Conservation (phyloP, 2,329 filamentous ascomycete genomes). For the Fusarium sp. region DNA sequence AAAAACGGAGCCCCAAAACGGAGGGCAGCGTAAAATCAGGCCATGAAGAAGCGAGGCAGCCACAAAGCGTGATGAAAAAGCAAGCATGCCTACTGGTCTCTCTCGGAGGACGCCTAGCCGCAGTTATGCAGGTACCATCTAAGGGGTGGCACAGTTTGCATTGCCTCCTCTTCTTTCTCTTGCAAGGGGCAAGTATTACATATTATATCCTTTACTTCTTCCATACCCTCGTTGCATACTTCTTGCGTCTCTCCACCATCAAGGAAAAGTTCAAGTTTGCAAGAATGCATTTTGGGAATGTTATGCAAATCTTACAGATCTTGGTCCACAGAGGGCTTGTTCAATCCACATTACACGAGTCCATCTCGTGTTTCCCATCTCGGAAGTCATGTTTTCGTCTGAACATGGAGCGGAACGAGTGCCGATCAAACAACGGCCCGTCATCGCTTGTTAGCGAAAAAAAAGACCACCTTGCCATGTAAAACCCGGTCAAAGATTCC, state of each 20-base stretch:
- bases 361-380: not conserved
- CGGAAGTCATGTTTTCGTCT: not conserved
- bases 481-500: not conserved
- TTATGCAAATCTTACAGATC: not conserved
- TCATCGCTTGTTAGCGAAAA: not conserved
- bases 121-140: constrained; percentile 24
- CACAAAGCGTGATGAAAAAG: constrained; percentile 37
- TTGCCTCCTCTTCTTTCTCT: not conserved
- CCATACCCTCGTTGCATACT: not conserved
- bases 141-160: not conserved
- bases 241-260: not conserved
- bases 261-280: not conserved
- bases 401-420: constrained; percentile 1
- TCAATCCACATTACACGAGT: not conserved
- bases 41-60: constrained; percentile 26
- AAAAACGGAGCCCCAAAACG: not conserved
- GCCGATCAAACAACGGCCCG: constrained; percentile 28
- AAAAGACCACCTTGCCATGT: not conserved
- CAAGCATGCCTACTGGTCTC: constrained; percentile 18
- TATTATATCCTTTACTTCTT: not conserved
- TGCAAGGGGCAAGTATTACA: not conserved
- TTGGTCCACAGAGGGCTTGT: not conserved
- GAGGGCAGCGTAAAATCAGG: constrained; percentile 23
- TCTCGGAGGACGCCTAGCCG: constrained; percentile 21
- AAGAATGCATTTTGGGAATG: not conserved